Percentiles rank a stretch among this genome's conserved stretches.
These are phyloP conservation scores for Lasiodiplodia theobromae DNA, from an alignment of 2,329 filamentous ascomycete species.

Conservation along the genomic window DNA sequence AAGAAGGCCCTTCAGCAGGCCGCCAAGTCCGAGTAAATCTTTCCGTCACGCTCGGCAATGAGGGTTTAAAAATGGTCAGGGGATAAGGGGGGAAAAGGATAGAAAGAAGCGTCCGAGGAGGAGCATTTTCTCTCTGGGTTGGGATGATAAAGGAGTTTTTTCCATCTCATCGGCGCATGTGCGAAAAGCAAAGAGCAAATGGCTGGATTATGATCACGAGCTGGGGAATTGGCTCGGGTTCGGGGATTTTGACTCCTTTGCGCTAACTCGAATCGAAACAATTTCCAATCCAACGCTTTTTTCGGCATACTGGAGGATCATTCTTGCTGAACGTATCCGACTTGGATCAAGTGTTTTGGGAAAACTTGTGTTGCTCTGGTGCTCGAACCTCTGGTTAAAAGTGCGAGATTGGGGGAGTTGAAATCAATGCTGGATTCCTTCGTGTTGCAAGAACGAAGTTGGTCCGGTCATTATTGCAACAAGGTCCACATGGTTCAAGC, in stretches of 20 bases:
- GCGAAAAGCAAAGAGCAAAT: slow-evolving; percentile 17
- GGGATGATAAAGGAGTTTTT: slow-evolving; percentile 19
- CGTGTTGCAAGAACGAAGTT: not conserved
- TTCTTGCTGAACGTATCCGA: not conserved
- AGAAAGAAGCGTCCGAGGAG: slow-evolving; percentile 17
- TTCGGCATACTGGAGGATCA: not conserved
- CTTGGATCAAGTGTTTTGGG: not conserved
- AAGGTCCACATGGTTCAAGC: not conserved
- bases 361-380: not conserved
- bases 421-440: not conserved
- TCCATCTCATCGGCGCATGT: slow-evolving; percentile 23
- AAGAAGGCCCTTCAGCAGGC: slow-evolving; percentile 64
- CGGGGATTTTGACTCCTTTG: slow-evolving; percentile 23
- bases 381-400: not conserved
- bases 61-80: slow-evolving; percentile 18
- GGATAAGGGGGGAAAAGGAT: slow-evolving; percentile 6
- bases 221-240: slow-evolving; percentile 22
- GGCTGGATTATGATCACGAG: slow-evolving; percentile 26
- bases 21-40: slow-evolving; percentile 57
- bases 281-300: slow-evolving; percentile 23
- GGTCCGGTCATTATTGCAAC: not conserved
- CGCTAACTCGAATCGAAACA: slow-evolving; percentile 25
- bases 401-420: not conserved
- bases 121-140: slow-evolving; percentile 20
- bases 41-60: not conserved